A percentile compares a stretch with the other conserved stretches of the same genome.
These are phyloP conservation scores for Furcasterigmium sp. DNA, from an alignment of 2,329 filamentous ascomycete genomes.

Conservation along the genomic window DNA sequence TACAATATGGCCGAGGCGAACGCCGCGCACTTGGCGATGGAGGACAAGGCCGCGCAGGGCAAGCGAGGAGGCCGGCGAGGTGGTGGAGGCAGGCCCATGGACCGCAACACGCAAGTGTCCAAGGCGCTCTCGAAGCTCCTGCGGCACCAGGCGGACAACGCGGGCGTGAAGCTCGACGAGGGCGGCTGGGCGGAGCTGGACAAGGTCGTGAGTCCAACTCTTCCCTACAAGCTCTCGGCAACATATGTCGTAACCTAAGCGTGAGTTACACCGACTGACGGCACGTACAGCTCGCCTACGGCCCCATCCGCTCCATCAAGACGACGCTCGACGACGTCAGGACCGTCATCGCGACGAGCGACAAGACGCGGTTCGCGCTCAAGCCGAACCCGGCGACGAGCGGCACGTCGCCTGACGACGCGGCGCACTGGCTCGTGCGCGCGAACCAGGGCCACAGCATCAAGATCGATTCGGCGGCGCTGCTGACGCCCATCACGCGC, in stretches of 20 bases:
- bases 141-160: constrained; percentile 51
- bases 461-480: constrained; percentile 61
- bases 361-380: constrained; percentile 88
- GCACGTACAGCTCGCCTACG: constrained; percentile 41
- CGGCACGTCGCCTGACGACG: too few relatives aligned
- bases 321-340: constrained; percentile 72
- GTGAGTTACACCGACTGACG: constrained; percentile 1
- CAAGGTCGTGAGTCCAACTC: constrained; percentile 53
- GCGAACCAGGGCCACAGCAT: constrained; percentile 95
- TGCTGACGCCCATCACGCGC: constrained; percentile 64
- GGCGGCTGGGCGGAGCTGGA: constrained; percentile 57
- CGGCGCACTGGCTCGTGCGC: constrained; percentile 76
- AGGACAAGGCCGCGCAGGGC: constrained; percentile 10
- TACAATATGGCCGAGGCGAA: neutral
- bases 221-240: neutral
- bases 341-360: constrained; percentile 64
- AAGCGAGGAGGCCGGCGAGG: constrained; percentile 20
- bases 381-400: constrained; percentile 43
- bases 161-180: constrained; percentile 50
- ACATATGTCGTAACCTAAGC: constrained; percentile 2
- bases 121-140: constrained; percentile 49
- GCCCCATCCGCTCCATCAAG: constrained; percentile 60
- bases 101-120: constrained; percentile 44
- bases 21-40: constrained; percentile 3
- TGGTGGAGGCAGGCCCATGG: constrained; percentile 22